Conservation (phyloP, 495 filamentous ascomycete species). For the Annulohypoxylon bovei region DNA sequence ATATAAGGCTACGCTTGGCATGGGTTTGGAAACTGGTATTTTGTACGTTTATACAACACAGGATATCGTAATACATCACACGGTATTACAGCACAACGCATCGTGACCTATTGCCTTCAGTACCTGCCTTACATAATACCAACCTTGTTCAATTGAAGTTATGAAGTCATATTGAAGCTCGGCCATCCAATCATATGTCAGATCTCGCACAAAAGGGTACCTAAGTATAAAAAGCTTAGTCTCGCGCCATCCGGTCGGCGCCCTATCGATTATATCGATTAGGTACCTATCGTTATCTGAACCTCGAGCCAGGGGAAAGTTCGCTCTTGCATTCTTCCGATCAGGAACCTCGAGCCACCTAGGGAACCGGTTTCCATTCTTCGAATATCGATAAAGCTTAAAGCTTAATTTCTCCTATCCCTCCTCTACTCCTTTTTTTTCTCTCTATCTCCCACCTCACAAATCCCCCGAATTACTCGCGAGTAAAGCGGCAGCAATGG, state of each 20-base stretch:
- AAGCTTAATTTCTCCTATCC: not conserved
- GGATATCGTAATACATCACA: too few species aligned
- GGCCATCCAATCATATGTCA: conserved; percentile 18
- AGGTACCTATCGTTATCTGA: conserved; percentile 30
- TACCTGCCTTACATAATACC: not conserved
- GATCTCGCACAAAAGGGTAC: conserved; percentile 6
- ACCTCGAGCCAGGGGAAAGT: conserved; percentile 15
- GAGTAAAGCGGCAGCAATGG: conserved; percentile 47
- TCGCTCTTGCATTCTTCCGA: conserved; percentile 29
- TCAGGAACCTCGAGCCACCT: conserved; percentile 6
- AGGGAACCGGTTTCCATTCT: conserved; percentile 5
- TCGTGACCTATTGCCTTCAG: too few species aligned
- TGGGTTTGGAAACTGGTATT: too few species aligned
- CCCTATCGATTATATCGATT: conserved; percentile 30
- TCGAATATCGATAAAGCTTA: conserved; percentile 11
- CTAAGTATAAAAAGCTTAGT: not conserved
- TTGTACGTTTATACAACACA: too few species aligned
- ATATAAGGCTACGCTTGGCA: too few species aligned
- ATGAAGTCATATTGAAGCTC: conserved; percentile 33
- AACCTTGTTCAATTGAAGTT: conserved; percentile 23
- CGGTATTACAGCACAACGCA: too few species aligned
- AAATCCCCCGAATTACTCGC: not conserved
- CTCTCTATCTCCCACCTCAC: not conserved
- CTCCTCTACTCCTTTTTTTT: not conserved
- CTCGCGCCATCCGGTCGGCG: conserved; percentile 18